These are phyloP conservation scores for Spirogloea muscicola DNA, from an alignment of 139 green algal species.

Conservation along the genomic window DNA sequence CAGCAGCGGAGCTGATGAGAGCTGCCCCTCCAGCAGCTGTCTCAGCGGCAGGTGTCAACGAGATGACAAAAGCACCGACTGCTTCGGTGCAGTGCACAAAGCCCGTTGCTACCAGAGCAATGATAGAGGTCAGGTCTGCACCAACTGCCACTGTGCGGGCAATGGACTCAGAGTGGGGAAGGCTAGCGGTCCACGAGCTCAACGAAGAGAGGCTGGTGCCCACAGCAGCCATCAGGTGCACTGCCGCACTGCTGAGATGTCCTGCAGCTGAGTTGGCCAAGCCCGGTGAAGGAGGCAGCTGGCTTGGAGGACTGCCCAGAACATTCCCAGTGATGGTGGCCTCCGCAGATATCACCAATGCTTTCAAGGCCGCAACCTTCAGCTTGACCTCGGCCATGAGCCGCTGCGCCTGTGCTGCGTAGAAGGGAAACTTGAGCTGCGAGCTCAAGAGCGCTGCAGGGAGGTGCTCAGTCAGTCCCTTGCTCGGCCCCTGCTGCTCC, in stretches of 20 bases:
- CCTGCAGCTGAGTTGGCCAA: background rate
- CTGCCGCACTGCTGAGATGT: background rate
- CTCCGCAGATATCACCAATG: background rate
- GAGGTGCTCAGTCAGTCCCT: too few relatives aligned
- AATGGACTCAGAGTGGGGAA: background rate
- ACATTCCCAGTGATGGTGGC: background rate
- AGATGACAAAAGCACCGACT: too few relatives aligned
- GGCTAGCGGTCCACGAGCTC: background rate
- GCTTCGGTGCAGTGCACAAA: too few relatives aligned
- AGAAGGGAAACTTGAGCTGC: constrained; percentile 36
- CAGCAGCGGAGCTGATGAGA: too few relatives aligned
- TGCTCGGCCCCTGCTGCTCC: too few relatives aligned
- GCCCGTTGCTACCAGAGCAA: background rate
- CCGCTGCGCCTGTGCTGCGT: constrained; percentile 9
- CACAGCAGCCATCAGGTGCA: background rate
- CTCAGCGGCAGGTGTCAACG: too few relatives aligned
- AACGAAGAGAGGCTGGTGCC: background rate
- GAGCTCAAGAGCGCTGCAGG: constrained; percentile 4
- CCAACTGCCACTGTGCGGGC: too few relatives aligned
- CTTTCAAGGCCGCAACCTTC: background rate
- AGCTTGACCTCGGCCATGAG: background rate
- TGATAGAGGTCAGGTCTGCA: background rate
- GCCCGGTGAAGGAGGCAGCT: too few relatives aligned
- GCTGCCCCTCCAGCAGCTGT: too few relatives aligned
- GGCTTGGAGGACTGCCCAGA: too few relatives aligned